A percentile compares a stretch with the other conserved stretches of the same genome.
phyloP scores from a whole-genome alignment of 2,329 filamentous ascomycete species.

The Alternaria triticimaculans region DNA sequence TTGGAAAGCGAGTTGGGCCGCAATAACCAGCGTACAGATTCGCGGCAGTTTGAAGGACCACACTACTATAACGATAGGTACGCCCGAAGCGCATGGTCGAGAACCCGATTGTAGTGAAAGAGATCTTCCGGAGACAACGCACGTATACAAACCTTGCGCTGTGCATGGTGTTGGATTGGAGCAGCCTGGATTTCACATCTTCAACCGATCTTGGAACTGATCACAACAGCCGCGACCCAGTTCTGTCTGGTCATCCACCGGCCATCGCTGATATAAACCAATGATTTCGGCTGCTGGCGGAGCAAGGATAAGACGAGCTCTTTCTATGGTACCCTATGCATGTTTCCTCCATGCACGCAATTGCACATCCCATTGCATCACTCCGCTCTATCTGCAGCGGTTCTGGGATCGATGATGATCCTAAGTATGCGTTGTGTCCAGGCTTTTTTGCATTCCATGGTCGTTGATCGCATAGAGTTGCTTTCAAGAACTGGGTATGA shows the following conservation, averaged over 20 bases:
- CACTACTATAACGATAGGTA: not conserved
- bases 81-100: not conserved
- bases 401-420: not conserved
- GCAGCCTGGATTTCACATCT: not conserved
- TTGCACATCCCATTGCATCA: conserved; percentile 19
- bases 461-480: not conserved
- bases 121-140: not conserved
- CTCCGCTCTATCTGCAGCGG: conserved; percentile 7
- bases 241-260: not conserved
- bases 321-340: conserved; percentile 2
- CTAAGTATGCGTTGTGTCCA: not conserved
- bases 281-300: not conserved
- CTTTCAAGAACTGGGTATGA: not conserved
- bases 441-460: not conserved
- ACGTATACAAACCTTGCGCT: not conserved
- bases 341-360: conserved; percentile 10
- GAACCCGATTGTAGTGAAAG: not conserved
- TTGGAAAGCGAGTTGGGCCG: conserved; percentile 11
- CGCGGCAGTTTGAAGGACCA: not conserved
- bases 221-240: not conserved
- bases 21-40: not conserved
- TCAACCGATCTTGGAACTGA: not conserved
- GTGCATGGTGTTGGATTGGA: not conserved
- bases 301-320: not conserved
- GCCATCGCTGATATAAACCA: not conserved